phyloP scores from a whole-genome alignment of 345 rosid genomes.

The Citrus trifoliata region DNA sequence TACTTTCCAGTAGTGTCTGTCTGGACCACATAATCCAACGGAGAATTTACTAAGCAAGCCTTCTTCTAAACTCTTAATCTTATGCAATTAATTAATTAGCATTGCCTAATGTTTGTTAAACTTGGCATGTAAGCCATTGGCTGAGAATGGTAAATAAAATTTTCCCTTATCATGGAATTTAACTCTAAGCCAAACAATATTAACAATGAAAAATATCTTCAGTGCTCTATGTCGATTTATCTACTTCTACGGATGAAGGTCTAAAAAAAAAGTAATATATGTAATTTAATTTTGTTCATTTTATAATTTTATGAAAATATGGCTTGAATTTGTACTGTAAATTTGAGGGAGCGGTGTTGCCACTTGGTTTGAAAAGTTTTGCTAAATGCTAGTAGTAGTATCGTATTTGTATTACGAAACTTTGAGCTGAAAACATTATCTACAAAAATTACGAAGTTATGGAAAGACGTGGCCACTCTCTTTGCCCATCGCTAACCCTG shows the following conservation, averaged over 20 bases:
- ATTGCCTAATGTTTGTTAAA: background rate
- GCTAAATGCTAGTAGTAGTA: background rate
- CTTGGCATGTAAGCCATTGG: too few relatives aligned
- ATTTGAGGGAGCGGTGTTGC: background rate
- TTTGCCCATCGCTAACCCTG: constrained; percentile 43
- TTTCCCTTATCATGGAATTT: too few relatives aligned
- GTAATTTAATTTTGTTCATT: background rate
- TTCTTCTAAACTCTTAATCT: too few relatives aligned
- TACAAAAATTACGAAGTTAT: background rate
- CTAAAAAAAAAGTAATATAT: too few relatives aligned
- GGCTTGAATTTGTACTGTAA: background rate
- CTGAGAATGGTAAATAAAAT: too few relatives aligned
- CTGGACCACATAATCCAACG: background rate
- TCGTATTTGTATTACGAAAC: background rate
- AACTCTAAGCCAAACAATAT: too few relatives aligned
- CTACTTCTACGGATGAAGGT: too few relatives aligned
- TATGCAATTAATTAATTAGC: background rate
- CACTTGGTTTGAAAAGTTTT: background rate
- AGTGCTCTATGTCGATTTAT: background rate
- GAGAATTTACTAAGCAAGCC: background rate
- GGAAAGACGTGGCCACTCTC: constrained; percentile 54
- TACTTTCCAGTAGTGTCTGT: background rate
- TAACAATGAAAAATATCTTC: background rate
- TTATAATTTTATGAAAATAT: background rate
- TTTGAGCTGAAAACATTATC: constrained; percentile 6